phyloP scores from a whole-genome alignment of 345 rosid species.

The Combretum micranthum region DNA sequence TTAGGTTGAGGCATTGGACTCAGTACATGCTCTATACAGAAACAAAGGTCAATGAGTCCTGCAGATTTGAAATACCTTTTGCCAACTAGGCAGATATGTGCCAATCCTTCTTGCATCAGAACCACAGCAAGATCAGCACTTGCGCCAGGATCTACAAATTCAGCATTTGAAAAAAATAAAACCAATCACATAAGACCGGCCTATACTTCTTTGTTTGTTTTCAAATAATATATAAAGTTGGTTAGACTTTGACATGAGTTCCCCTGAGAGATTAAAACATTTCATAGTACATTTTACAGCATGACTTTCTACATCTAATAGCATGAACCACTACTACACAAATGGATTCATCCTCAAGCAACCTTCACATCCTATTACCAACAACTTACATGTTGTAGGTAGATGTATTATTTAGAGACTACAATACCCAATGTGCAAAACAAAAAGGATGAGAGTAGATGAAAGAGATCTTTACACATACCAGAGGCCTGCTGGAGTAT shows the following conservation, averaged over 20 bases:
- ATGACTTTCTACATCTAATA: too few relatives aligned
- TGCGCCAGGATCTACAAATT: slow-evolving; percentile 73
- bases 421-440: neutral
- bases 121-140: slow-evolving; percentile 90
- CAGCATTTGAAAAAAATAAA: neutral
- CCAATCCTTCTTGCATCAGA: slow-evolving; percentile 98
- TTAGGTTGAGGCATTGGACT: too few relatives aligned
- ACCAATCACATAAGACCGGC: too few relatives aligned
- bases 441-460: too few relatives aligned
- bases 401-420: neutral
- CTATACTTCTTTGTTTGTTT: too few relatives aligned
- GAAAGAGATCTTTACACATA: slow-evolving; percentile 13
- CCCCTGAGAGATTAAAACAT: too few relatives aligned
- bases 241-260: neutral
- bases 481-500: slow-evolving; percentile 85
- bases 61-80: slow-evolving; percentile 45
- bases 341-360: too few relatives aligned
- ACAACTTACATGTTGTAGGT: neutral
- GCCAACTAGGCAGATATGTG: slow-evolving; percentile 75
- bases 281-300: too few relatives aligned
- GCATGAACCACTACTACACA: too few relatives aligned
- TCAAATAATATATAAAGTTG: neutral
- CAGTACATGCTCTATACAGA: too few relatives aligned
- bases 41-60: too few relatives aligned
- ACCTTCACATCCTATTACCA: too few relatives aligned